A percentile compares a stretch with the other conserved stretches of the same genome.
Conservation (phyloP, 1,139 yeast species). For the Insectozyma bohioensis region DNA sequence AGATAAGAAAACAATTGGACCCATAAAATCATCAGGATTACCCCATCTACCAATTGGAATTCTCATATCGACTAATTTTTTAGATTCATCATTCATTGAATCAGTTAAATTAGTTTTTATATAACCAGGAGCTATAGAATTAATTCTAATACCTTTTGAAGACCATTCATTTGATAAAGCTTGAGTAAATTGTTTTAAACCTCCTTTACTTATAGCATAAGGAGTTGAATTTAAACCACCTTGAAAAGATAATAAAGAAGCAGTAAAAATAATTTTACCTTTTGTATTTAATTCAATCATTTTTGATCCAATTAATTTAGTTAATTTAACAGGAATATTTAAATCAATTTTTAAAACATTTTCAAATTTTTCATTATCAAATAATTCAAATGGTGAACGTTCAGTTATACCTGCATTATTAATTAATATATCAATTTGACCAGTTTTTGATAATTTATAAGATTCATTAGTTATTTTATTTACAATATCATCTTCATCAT, state of each 20-base stretch:
- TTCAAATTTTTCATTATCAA: conserved; percentile 39
- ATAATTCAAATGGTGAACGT: conserved; percentile 22
- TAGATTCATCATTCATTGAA: conserved; percentile 30
- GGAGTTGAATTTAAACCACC: conserved; percentile 58
- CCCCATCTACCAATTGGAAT: conserved; percentile 58
- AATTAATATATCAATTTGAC: conserved; percentile 47
- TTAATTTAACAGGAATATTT: conserved; percentile 44
- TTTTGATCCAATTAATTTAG: conserved; percentile 45
- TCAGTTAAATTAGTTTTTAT: conserved; percentile 52
- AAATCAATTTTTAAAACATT: conserved; percentile 51
- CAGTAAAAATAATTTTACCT: conserved; percentile 28
- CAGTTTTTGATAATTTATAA: conserved; percentile 27
- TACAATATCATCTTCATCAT: conserved; percentile 18
- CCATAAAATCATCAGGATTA: conserved; percentile 53
- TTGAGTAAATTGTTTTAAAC: conserved; percentile 46
- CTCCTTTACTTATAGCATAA: conserved; percentile 56
- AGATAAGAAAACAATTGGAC: conserved; percentile 52
- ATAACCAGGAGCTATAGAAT: conserved; percentile 58
- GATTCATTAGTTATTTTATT: conserved; percentile 37
- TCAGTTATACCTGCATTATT: conserved; percentile 56
- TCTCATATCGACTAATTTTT: conserved; percentile 35
- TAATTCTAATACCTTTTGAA: conserved; percentile 48
- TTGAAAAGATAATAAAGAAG: conserved; percentile 49
- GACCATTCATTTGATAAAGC: conserved; percentile 57
- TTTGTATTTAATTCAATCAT: conserved; percentile 39